These are phyloP conservation scores for Xylaria sp. DNA, from an alignment of 2,329 filamentous ascomycete genomes.

Conservation along the genomic window DNA sequence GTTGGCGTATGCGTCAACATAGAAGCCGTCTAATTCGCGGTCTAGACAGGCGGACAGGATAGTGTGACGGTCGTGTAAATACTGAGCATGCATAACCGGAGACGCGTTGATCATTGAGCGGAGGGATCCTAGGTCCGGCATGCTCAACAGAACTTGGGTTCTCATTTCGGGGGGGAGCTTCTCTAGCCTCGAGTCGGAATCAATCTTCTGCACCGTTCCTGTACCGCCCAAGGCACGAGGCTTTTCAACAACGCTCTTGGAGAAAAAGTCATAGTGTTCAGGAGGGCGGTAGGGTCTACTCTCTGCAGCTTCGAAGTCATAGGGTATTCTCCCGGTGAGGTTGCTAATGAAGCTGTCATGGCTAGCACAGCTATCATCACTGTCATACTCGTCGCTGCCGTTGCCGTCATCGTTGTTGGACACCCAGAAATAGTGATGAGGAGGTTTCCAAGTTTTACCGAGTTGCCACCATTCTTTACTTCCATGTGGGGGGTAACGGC, in stretches of 20 bases:
- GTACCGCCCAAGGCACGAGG: neutral
- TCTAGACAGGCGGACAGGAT: constrained; percentile 38
- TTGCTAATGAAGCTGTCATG: constrained; percentile 6
- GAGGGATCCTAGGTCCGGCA: constrained; percentile 37
- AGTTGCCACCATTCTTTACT: too few species aligned
- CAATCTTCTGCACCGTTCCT: neutral
- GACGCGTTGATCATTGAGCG: constrained; percentile 37
- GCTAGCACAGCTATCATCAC: constrained; percentile 2
- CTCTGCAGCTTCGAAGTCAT: neutral
- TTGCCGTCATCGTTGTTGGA: neutral
- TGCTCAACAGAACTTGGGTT: constrained; percentile 31
- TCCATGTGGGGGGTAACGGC: too few species aligned
- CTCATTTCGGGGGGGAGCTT: constrained; percentile 31
- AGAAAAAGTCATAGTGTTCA: neutral
- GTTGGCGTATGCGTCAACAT: constrained; percentile 40
- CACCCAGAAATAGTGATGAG: too few species aligned
- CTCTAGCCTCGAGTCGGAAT: constrained; percentile 19
- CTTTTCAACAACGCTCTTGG: neutral
- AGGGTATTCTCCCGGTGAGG: neutral
- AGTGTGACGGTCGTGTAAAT: constrained; percentile 33
- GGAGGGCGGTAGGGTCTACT: neutral
- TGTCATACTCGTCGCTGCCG: neutral
- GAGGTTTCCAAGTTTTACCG: too few species aligned
- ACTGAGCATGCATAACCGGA: constrained; percentile 41
- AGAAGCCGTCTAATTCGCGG: constrained; percentile 38